Conservation (phyloP, 495 filamentous ascomycete species). For the Neurospora tetrasperma region DNA sequence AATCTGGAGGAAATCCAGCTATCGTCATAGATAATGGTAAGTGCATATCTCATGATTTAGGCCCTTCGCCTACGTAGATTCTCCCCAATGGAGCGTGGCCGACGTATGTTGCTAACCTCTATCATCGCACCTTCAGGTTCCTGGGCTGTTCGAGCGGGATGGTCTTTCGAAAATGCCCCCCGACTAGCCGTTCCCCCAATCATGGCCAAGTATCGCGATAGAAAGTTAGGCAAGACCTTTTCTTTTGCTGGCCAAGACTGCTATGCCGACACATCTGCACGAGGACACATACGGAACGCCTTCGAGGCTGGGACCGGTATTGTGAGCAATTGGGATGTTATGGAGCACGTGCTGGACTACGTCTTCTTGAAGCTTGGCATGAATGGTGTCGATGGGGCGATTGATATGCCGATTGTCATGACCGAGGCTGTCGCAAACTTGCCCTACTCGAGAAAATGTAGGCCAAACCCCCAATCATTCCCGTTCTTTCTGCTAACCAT, state of each 20-base stretch:
- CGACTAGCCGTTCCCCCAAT: conserved; percentile 75
- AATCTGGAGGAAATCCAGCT: conserved; percentile 41
- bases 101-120: neutral
- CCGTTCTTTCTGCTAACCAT: neutral
- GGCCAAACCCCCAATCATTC: conserved; percentile 14
- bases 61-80: neutral
- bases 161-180: conserved; percentile 79
- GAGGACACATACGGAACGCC: conserved; percentile 78
- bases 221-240: conserved; percentile 80
- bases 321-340: conserved; percentile 92
- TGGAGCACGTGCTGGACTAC: conserved; percentile 89
- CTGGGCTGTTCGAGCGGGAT: conserved; percentile 80
- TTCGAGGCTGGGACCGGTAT: conserved; percentile 88
- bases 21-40: conserved; percentile 98
- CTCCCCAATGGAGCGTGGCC: neutral
- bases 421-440: conserved; percentile 90
- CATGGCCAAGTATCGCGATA: conserved; percentile 86
- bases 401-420: conserved; percentile 87
- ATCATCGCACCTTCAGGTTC: conserved; percentile 48
- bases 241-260: conserved; percentile 87
- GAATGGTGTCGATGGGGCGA: conserved; percentile 57
- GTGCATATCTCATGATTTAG: neutral
- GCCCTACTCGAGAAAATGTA: conserved; percentile 75
- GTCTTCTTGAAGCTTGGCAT: conserved; percentile 86
- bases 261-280: conserved; percentile 84